phyloP scores from a whole-genome alignment of 768 basidiomycete genomes.

The Lactarius vividus region DNA sequence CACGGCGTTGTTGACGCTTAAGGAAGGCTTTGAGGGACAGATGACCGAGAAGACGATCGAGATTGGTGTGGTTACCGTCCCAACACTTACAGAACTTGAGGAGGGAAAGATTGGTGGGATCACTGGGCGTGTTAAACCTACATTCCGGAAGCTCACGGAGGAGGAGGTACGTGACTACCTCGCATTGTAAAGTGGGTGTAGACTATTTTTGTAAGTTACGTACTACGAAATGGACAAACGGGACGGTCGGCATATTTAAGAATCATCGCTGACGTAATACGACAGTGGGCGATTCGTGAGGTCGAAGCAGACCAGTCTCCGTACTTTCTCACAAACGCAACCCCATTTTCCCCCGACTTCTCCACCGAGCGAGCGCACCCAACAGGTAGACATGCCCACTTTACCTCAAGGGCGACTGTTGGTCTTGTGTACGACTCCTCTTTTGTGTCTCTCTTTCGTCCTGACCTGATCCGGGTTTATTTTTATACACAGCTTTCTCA shows the following conservation, averaged over 20 bases:
- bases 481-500: conserved; percentile 10
- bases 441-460: neutral
- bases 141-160: conserved; percentile 93
- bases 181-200: conserved; percentile 67
- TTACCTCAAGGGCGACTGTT: conserved; percentile 15
- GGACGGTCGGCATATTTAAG: neutral
- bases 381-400: conserved; percentile 12
- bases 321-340: neutral
- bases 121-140: conserved; percentile 72
- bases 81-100: conserved; percentile 65
- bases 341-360: neutral
- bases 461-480: neutral
- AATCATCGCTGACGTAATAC: neutral
- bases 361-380: neutral
- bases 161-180: conserved; percentile 97
- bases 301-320: neutral
- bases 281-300: neutral
- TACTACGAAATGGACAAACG: neutral
- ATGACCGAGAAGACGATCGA: conserved; percentile 99
- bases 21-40: conserved; percentile 99
- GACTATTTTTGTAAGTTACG: neutral
- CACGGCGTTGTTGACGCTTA: conserved; percentile 94
- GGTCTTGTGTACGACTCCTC: conserved; percentile 13
- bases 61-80: conserved; percentile 93
- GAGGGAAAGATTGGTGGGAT: conserved; percentile 66